Evolutionary conservation across 257 asterid species (phyloP).

Genomic region (Lycium ferocissimum): DNA sequence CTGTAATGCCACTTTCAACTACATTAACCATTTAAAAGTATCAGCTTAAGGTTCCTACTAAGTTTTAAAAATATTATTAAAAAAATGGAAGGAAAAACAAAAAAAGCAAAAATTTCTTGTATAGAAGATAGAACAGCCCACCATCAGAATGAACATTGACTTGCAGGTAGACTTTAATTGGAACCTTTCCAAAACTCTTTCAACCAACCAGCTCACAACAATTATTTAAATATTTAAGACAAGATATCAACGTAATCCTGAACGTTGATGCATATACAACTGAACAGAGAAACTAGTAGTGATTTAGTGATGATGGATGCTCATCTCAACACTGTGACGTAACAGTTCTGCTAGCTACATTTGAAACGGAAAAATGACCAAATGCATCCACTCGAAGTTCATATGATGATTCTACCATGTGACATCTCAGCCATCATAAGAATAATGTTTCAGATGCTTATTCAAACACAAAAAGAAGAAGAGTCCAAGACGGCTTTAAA

Average conservation of each 20-base stretch:
- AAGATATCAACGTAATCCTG: background rate
- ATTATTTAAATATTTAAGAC: background rate
- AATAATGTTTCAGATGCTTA: background rate
- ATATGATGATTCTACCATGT: background rate
- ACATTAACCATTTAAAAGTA: background rate
- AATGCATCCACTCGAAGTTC: background rate
- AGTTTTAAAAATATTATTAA: background rate
- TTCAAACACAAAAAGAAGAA: background rate
- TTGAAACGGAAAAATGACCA: background rate
- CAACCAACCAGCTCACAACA: background rate
- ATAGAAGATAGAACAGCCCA: background rate
- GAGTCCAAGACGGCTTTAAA: background rate
- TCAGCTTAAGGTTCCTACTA: conserved; percentile 17
- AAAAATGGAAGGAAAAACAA: too few species aligned
- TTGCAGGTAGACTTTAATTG: background rate
- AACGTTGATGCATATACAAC: background rate
- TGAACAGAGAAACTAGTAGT: background rate
- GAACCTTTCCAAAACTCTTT: background rate
- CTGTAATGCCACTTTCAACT: conserved; percentile 7
- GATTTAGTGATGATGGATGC: background rate
- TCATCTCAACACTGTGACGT: background rate
- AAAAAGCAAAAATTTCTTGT: background rate
- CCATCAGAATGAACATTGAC: conserved; percentile 12
- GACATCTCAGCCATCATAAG: background rate
- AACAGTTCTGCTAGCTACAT: background rate